Base-by-base conservation (phyloP, 1,284 basidiomycete genomes). In the Grifola frondosa region DNA sequence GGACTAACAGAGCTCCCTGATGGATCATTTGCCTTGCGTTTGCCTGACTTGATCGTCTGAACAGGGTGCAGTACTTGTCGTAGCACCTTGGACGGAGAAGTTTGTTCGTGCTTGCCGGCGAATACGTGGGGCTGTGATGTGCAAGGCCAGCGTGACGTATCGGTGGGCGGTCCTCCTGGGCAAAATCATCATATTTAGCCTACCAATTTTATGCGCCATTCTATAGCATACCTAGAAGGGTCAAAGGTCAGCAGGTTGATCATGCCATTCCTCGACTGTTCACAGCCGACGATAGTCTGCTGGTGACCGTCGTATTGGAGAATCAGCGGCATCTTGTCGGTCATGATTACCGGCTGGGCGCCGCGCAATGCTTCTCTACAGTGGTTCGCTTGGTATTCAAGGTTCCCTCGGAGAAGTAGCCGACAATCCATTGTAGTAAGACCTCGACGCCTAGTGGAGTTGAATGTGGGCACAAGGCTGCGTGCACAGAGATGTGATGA, bases 241-340 rank as follows among this genome's bases (percentile, higher is more conserved):
- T 94, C 89, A 49, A 92, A 89, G 8, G 79, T 68, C 9, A 94
- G 68, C 2, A 95, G 70, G 52, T 80, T 83, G 29, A 78, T 70
- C 11, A 70, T 65, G 6, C 81, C 84, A 16, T 69, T 70, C 49
- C 73, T 75, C 22, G 67, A 71, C 28, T 81, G 64, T 59, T 94
- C 89, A 54, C 86, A 92, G 1, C 91, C 91, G 2, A 94, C 74
- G 12, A 95, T 80, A 2, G 84, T 85, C n/a, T 87, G 68, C 12
- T 91, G 94, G 66, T 95, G 91, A 0, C 91, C 89, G 4, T 74
- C 61, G 54, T 90, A 82, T 70, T 94, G 81, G 32, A 95, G 68
- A 28, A 95, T 81, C 15, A 95, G 57, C 4, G 91, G 91, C 75
- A 90, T 82, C 54, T 74, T 79, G 24, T 76, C 62, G 1, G 84